Conservation (phyloP, 1,284 basidiomycete species). For the Inonotus obliquus region DNA sequence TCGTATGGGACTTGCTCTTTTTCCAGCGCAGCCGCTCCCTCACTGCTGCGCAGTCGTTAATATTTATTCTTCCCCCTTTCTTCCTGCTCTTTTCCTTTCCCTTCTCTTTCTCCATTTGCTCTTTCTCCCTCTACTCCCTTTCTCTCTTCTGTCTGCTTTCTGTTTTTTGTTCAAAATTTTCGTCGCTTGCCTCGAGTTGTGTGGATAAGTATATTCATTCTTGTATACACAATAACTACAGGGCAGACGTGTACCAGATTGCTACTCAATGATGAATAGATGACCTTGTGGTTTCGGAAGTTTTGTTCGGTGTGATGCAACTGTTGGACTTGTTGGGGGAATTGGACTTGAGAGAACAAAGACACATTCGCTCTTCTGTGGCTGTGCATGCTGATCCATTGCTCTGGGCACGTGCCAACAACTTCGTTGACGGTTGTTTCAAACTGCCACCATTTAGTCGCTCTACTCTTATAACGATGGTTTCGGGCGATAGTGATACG, state of each 20-base stretch:
- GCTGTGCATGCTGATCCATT: too few species aligned
- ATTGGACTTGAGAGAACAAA: too few species aligned
- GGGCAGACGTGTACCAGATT: constrained; percentile 15
- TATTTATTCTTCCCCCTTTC: neutral
- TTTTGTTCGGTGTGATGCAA: neutral
- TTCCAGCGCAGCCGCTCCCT: neutral
- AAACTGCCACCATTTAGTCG: too few species aligned
- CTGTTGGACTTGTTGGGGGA: neutral
- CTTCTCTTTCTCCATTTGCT: neutral
- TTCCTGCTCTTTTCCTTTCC: neutral
- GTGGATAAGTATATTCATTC: constrained; percentile 5
- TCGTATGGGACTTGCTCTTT: constrained; percentile 1
- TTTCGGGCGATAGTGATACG: too few species aligned
- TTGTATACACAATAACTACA: constrained; percentile 16
- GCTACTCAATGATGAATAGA: constrained; percentile 9
- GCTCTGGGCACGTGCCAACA: too few species aligned
- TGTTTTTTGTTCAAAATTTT: neutral
- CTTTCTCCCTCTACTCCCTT: neutral
- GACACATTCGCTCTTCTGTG: too few species aligned
- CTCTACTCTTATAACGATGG: too few species aligned
- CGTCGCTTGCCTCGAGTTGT: constrained; percentile 1
- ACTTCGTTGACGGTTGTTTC: too few species aligned
- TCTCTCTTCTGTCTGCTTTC: neutral
- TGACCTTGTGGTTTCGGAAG: constrained; percentile 1
- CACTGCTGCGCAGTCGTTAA: neutral